Base-by-base conservation (phyloP, 2,329 filamentous ascomycete species). In the Cladosporium cucumerinum region DNA sequence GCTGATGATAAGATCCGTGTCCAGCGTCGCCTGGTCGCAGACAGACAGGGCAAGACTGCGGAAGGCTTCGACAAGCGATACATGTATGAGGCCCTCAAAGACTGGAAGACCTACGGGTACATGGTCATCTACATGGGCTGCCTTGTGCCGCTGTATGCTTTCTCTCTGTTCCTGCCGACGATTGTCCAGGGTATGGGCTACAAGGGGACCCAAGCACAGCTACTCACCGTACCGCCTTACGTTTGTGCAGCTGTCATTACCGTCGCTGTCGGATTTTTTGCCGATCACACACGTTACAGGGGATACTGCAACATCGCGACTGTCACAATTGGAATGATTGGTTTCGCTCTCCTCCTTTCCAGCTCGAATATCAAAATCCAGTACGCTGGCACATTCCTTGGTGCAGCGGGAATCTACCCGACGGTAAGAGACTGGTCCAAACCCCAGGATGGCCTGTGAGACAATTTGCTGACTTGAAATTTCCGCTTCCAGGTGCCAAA, bases 381-480 rank as follows among this genome's bases (percentile, higher is more conserved):
- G 72, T 97, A 97, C 74, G 90, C 88, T 0, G 93, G 90, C 0
- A 90, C 87, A 0, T 97, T 96, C 76, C 82, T 97, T 0, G 93
- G 89, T 0, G 93, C 93, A 0, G 81, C 94, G 64, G 93, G 93
- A 1, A 96, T 97, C 70, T 97, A 97, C 72, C 93, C 93, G 0
- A 89, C 87, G 26, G 30, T 54, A 30, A 21, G 30, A 72, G 51
- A n/a, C 51, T 28, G 11, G 12, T 30, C 2, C n/a, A 21, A 23
- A 46, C 11, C 16, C 18, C n/a, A n/a, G 26, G n/a, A n/a, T 30
- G 30, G 26, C 18, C 2, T 32, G n/a, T 21, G 8, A 30, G 14
- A 30, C 18, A 32, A 21, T 4, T 21, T 30, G 18, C 51, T 54
- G 28, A 54, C 51, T 46, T 46, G 7, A 11, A 12, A 1, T 18